Evolutionary conservation across 2,329 filamentous ascomycete species (phyloP).

Genomic region (Epichloe sibirici): DNA sequence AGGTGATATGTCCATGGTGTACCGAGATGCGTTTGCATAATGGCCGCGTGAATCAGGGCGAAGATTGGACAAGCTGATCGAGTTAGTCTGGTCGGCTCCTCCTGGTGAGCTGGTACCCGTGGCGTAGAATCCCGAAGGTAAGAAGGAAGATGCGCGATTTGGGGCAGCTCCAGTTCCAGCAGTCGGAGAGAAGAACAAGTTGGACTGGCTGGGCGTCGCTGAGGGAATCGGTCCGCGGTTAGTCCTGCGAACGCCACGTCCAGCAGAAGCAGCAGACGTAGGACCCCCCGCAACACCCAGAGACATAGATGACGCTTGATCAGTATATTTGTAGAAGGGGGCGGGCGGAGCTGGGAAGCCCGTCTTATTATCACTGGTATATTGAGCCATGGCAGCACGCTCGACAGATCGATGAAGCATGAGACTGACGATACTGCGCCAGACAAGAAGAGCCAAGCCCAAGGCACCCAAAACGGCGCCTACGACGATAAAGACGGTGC

Average conservation of each 20-base stretch:
- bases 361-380: conserved; percentile 57
- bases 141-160: conserved; percentile 63
- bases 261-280: conserved; percentile 24
- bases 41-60: conserved; percentile 46
- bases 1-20: conserved; percentile 39
- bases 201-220: conserved; percentile 49
- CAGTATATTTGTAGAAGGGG: conserved; percentile 53
- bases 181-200: conserved; percentile 92
- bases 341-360: conserved; percentile 45
- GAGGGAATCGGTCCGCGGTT: conserved; percentile 40
- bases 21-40: conserved; percentile 25
- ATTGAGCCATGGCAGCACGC: conserved; percentile 66
- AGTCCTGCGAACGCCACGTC: conserved; percentile 39
- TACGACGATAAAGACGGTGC: conserved; percentile 92
- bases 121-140: conserved; percentile 87
- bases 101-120: conserved; percentile 44
- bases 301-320: conserved; percentile 43
- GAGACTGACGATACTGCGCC: conserved; percentile 81
- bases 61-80: conserved; percentile 50
- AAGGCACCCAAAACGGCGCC: conserved; percentile 79
- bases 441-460: conserved; percentile 68
- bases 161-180: conserved; percentile 47
- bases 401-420: conserved; percentile 85
- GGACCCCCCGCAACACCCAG: conserved; percentile 21
- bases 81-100: conserved; percentile 34